A percentile compares a stretch with the other conserved stretches of the same genome.
phyloP scores from a whole-genome alignment of 2,329 filamentous ascomycete species.

The Balansia obtecta region DNA sequence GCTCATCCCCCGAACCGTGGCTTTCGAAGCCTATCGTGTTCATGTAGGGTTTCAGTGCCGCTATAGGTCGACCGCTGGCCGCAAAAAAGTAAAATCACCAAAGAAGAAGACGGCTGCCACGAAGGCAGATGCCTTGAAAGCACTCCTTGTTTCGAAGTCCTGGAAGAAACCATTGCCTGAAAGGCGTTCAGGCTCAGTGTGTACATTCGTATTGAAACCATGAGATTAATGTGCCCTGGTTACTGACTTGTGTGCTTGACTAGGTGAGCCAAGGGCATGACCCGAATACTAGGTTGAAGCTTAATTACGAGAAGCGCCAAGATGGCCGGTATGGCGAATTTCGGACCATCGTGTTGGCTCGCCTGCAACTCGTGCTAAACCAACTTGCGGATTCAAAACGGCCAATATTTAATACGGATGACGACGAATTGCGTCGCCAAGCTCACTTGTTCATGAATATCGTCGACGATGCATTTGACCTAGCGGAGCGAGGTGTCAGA shows the following conservation, averaged over 20 bases:
- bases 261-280: constrained; percentile 23
- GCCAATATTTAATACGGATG: constrained; percentile 16
- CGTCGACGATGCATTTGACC: constrained; percentile 30
- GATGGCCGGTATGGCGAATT: constrained; percentile 20
- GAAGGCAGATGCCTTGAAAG: background rate
- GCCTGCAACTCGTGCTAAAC: constrained; percentile 24
- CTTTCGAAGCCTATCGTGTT: constrained; percentile 12
- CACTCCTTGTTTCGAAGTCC: background rate
- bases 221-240: constrained; percentile 1
- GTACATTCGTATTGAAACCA: constrained; percentile 2
- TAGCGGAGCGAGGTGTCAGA: constrained; percentile 28
- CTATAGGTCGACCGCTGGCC: constrained; percentile 14
- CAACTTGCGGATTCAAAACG: constrained; percentile 14
- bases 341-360: constrained; percentile 21
- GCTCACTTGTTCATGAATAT: constrained; percentile 31
- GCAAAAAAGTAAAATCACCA: constrained; percentile 1
- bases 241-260: background rate
- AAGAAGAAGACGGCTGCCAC: background rate
- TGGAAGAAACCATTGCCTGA: constrained; percentile 5
- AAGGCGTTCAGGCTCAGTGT: constrained; percentile 16
- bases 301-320: constrained; percentile 13
- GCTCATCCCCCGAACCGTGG: constrained; percentile 15
- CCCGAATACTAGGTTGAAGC: constrained; percentile 19
- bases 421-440: constrained; percentile 32
- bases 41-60: constrained; percentile 9